phyloP scores from a whole-genome alignment of 2,329 filamentous ascomycete species.

The Diaporthe humulicola region DNA sequence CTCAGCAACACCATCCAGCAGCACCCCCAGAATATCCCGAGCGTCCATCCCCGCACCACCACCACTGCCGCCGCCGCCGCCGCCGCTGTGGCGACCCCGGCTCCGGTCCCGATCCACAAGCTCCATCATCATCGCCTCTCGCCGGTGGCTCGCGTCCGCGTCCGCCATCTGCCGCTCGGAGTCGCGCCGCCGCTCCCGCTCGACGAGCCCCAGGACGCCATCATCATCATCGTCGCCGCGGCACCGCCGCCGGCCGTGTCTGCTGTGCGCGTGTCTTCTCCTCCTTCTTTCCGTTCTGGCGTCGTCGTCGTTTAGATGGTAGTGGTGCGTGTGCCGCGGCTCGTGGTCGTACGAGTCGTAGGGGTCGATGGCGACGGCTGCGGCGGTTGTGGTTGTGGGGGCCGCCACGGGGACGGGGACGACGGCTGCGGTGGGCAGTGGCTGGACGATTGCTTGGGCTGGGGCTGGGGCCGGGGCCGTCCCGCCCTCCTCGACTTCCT shows the following conservation, averaged over 20 bases:
- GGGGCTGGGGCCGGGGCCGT: neutral
- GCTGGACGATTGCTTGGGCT: neutral
- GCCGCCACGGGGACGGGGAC: neutral
- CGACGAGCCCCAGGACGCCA: neutral
- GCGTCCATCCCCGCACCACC: neutral
- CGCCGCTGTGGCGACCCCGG: neutral
- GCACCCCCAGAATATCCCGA: neutral
- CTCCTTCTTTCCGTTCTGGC: neutral
- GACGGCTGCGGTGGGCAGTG: neutral
- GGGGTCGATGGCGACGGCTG: neutral
- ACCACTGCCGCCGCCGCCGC: neutral
- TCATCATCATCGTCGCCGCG: neutral
- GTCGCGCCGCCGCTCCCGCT: conserved; percentile 23
- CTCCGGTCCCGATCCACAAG: conserved; percentile 4
- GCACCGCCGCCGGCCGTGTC: neutral
- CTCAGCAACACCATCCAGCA: conserved; percentile 26
- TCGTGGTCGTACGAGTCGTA: neutral
- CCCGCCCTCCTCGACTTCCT: conserved; percentile 32
- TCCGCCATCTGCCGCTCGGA: conserved; percentile 19
- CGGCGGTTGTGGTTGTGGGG: neutral
- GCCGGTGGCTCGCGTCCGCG: conserved; percentile 6
- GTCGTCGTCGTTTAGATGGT: neutral
- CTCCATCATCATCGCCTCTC: conserved; percentile 22
- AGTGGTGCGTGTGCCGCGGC: conserved; percentile 31
- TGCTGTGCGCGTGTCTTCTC: neutral